Percentiles rank a stretch among this genome's conserved stretches.
phyloP scores from a whole-genome alignment of 106 monocot species.

The Dendrobium nobile region DNA sequence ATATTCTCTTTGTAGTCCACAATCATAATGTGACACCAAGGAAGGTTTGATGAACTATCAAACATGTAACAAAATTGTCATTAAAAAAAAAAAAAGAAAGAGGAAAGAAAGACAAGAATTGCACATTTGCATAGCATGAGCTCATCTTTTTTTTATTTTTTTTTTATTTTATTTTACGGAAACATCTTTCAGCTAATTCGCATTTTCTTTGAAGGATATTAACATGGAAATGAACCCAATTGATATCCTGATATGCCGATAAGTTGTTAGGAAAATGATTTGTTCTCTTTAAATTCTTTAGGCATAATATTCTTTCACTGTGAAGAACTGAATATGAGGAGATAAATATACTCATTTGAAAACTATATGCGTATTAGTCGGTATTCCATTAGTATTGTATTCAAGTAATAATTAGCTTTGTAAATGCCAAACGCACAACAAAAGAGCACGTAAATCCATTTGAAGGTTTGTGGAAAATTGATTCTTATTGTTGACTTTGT shows the following conservation, averaged over 20 bases:
- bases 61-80: background rate
- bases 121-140: background rate
- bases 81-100: background rate
- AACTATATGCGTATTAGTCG: background rate
- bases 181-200: background rate
- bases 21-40: background rate
- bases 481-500: background rate
- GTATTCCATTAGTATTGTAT: background rate
- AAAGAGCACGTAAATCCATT: background rate
- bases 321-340: background rate
- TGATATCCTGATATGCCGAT: background rate
- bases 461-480: background rate
- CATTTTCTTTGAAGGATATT: background rate
- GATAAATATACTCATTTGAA: background rate
- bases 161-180: background rate
- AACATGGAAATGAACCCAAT: too few species aligned
- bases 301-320: background rate
- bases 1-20: background rate
- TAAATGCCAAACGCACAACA: background rate
- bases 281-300: background rate
- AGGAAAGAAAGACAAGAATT: background rate
- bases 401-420: background rate
- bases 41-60: background rate
- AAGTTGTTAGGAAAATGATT: background rate
- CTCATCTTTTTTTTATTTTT: background rate